phyloP scores from a whole-genome alignment of 139 green algal genomes.

The Picochlorum sp. region DNA sequence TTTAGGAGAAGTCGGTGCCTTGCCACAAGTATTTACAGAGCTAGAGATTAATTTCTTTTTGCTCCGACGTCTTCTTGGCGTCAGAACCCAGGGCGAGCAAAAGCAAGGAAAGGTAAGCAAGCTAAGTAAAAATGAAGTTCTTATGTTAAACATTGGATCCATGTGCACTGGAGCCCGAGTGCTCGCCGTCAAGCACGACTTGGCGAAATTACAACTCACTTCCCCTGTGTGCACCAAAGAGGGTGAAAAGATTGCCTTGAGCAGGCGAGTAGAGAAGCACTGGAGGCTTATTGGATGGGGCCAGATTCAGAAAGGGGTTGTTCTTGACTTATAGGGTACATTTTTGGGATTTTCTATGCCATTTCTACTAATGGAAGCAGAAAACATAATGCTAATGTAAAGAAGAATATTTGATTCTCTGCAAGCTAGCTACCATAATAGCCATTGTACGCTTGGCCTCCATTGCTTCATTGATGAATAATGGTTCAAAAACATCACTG shows the following conservation, averaged over 20 bases:
- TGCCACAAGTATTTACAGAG: constrained; percentile 95
- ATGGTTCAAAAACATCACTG: background rate
- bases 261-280: constrained; percentile 92
- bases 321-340: constrained; percentile 11
- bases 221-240: constrained; percentile 96
- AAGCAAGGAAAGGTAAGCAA: constrained; percentile 95
- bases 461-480: background rate
- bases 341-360: no score
- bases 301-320: constrained; percentile 44
- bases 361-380: background rate
- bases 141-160: constrained; percentile 99
- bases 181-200: constrained; percentile 91
- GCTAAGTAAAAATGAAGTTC: constrained; percentile 93
- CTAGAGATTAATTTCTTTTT: constrained; percentile 99
- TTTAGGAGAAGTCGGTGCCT: constrained; percentile 81
- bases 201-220: constrained; percentile 98
- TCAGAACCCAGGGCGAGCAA: constrained; percentile 77
- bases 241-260: constrained; percentile 96
- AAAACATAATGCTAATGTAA: background rate
- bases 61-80: constrained; percentile 88
- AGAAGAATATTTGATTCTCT: background rate
- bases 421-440: background rate
- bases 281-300: constrained; percentile 97
- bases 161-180: constrained; percentile 97
- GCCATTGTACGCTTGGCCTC: background rate